These are phyloP conservation scores for Pseudogymnoascus sp. DNA, from an alignment of 2,329 filamentous ascomycete species.

Conservation along the genomic window DNA sequence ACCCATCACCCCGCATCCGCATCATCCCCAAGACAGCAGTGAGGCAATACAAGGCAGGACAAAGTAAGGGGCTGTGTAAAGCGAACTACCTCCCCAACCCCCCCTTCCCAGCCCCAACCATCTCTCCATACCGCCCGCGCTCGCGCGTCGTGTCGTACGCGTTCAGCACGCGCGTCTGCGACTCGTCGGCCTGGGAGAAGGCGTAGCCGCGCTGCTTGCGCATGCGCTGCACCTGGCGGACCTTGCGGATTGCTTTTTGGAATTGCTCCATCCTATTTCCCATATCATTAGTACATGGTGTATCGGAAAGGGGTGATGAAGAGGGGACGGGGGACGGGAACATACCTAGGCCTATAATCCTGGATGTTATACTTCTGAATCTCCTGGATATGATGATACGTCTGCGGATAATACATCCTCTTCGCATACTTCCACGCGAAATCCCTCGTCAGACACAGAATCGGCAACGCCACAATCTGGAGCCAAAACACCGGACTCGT, in stretches of 20 bases:
- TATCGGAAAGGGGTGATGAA: neutral
- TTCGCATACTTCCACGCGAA: slow-evolving; percentile 96
- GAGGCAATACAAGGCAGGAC: neutral
- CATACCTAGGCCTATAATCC: slow-evolving; percentile 88
- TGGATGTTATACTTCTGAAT: slow-evolving; percentile 99
- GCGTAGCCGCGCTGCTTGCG: slow-evolving; percentile 97
- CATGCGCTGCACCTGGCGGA: slow-evolving; percentile 97
- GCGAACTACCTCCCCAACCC: neutral
- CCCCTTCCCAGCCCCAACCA: slow-evolving; percentile 36
- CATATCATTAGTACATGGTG: no score
- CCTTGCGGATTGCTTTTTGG: slow-evolving; percentile 98
- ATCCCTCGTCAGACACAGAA: slow-evolving; percentile 77
- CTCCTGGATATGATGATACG: slow-evolving; percentile 97
- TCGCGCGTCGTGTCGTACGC: slow-evolving; percentile 95
- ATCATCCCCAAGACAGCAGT: no score
- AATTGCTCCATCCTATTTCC: slow-evolving; percentile 94
- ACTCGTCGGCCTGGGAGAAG: slow-evolving; percentile 95
- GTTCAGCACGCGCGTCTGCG: slow-evolving; percentile 87
- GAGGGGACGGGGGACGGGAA: slow-evolving; percentile 23
- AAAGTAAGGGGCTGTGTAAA: neutral
- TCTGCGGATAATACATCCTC: slow-evolving; percentile 92
- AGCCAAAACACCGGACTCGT: slow-evolving; percentile 82
- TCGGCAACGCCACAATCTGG: slow-evolving; percentile 72
- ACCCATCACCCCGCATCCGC: no score
- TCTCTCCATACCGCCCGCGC: slow-evolving; percentile 89